phyloP scores from a whole-genome alignment of 1,284 basidiomycete genomes.

The Tilletia horrida region DNA sequence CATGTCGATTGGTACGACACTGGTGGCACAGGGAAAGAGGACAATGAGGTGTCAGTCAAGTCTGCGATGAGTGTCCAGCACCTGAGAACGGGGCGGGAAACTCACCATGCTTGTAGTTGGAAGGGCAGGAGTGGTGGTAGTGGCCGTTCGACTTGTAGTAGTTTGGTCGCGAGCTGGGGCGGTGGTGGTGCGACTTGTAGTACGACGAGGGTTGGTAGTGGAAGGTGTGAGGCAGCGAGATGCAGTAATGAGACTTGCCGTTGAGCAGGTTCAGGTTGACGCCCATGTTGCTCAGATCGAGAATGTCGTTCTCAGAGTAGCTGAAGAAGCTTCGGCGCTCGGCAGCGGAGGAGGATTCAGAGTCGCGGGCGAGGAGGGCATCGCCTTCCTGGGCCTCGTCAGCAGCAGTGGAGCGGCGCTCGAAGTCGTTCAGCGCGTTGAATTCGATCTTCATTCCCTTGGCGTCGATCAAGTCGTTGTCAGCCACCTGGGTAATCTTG shows the following conservation, averaged over 20 bases:
- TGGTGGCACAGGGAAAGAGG: background rate
- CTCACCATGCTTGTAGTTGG: slow-evolving; percentile 13
- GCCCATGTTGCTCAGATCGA: slow-evolving; percentile 1
- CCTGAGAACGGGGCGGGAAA: background rate
- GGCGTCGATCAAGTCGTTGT: slow-evolving; percentile 4
- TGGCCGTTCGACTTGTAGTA: slow-evolving; percentile 3
- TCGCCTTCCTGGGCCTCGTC: background rate
- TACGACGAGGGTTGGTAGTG: background rate
- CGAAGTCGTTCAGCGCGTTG: slow-evolving; percentile 4
- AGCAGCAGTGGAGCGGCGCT: background rate
- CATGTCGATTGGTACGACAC: slow-evolving; percentile 9
- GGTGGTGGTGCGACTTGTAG: slow-evolving; percentile 6
- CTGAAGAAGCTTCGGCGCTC: slow-evolving; percentile 14
- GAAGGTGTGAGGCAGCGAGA: slow-evolving; percentile 11
- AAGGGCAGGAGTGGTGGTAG: slow-evolving; percentile 10
- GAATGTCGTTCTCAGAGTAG: slow-evolving; percentile 1
- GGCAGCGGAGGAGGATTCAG: background rate
- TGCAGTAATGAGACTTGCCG: slow-evolving; percentile 12
- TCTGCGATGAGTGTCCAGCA: background rate
- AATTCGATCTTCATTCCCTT: background rate
- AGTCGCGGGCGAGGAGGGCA: background rate
- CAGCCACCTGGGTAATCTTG: background rate
- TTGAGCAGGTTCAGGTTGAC: slow-evolving; percentile 3
- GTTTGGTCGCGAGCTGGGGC: slow-evolving; percentile 1
- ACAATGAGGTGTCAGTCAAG: background rate